Conservation (phyloP, 441 rosid species). For the Biscutella auriculata region DNA sequence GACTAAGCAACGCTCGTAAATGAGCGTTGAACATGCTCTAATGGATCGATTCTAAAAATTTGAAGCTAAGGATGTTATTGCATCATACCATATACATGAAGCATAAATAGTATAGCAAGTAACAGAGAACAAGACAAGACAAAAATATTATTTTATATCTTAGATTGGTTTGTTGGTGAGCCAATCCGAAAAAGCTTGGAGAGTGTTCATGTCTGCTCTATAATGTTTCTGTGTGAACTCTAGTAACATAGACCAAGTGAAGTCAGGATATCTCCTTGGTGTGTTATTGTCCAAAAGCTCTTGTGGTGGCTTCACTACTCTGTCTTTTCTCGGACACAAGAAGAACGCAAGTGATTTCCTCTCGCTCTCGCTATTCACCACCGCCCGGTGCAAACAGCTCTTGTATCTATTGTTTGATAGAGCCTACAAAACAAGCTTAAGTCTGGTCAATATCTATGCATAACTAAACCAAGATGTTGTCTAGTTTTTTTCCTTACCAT, state of each 20-base stretch:
- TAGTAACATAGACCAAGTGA: constrained; percentile 44
- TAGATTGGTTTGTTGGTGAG: constrained; percentile 13
- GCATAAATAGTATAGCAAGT: constrained; percentile 6
- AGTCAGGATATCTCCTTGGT: constrained; percentile 27
- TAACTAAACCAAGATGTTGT: not conserved
- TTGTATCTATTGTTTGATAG: constrained; percentile 74
- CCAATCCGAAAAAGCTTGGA: constrained; percentile 34
- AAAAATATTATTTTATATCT: not conserved
- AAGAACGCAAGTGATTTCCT: constrained; percentile 95
- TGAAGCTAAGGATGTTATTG: not conserved
- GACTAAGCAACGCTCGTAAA: too few relatives aligned
- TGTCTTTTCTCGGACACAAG: constrained; percentile 70
- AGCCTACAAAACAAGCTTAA: constrained; percentile 37
- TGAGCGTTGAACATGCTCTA: too few relatives aligned
- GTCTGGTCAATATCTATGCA: not conserved
- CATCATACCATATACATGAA: constrained; percentile 9
- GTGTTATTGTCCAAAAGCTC: constrained; percentile 34
- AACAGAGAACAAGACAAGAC: not conserved
- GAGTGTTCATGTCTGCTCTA: constrained; percentile 37
- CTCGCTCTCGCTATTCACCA: constrained; percentile 59
- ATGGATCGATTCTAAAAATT: not conserved
- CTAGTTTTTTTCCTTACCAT: constrained; percentile 40
- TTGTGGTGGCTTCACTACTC: constrained; percentile 59
- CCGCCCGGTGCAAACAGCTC: constrained; percentile 92
- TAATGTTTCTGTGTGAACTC: constrained; percentile 36